Percentiles rank a stretch among this genome's conserved stretches.
Evolutionary conservation across 2,329 filamentous ascomycete species (phyloP).

Genomic region (Phoma sp.): DNA sequence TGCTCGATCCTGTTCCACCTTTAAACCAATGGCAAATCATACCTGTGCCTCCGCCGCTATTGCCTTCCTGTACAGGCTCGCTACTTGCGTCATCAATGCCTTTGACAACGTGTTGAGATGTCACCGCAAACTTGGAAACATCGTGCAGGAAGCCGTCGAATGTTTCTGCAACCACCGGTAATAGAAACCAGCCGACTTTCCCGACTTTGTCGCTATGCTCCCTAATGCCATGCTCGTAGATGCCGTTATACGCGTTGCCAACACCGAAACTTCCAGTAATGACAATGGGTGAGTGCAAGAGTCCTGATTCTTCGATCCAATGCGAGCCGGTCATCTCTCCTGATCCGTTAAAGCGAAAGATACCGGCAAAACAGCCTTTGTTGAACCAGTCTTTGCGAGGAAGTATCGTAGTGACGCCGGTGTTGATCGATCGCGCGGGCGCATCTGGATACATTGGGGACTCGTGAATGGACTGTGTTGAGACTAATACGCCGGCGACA

Average conservation of each 20-base stretch:
- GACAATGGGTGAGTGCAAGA: slow-evolving; percentile 65
- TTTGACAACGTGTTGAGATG: slow-evolving; percentile 59
- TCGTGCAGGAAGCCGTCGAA: slow-evolving; percentile 69
- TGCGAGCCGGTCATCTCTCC: slow-evolving; percentile 68
- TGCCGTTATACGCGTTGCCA: slow-evolving; percentile 64
- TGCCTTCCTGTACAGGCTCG: slow-evolving; percentile 65
- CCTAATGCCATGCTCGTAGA: slow-evolving; percentile 62
- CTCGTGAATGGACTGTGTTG: slow-evolving; percentile 48
- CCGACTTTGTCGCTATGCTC: slow-evolving; percentile 52
- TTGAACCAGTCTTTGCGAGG: slow-evolving; percentile 52
- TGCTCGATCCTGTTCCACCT: slow-evolving; percentile 69
- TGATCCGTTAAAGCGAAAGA: slow-evolving; percentile 68
- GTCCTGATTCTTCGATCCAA: slow-evolving; percentile 67
- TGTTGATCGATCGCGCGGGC: slow-evolving; percentile 45
- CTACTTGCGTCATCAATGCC: slow-evolving; percentile 61
- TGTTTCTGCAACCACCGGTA: slow-evolving; percentile 67
- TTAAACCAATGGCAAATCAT: slow-evolving; percentile 73
- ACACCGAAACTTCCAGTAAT: slow-evolving; percentile 66
- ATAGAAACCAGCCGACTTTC: slow-evolving; percentile 60
- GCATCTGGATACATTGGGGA: slow-evolving; percentile 39
- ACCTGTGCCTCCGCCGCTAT: slow-evolving; percentile 70
- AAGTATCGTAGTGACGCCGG: slow-evolving; percentile 54
- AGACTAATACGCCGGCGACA: slow-evolving; percentile 52
- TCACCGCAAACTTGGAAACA: slow-evolving; percentile 61
- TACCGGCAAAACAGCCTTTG: slow-evolving; percentile 51